Conservation (phyloP, 176 grass and related monocot species). For the Dendrocalamus sinicus region DNA sequence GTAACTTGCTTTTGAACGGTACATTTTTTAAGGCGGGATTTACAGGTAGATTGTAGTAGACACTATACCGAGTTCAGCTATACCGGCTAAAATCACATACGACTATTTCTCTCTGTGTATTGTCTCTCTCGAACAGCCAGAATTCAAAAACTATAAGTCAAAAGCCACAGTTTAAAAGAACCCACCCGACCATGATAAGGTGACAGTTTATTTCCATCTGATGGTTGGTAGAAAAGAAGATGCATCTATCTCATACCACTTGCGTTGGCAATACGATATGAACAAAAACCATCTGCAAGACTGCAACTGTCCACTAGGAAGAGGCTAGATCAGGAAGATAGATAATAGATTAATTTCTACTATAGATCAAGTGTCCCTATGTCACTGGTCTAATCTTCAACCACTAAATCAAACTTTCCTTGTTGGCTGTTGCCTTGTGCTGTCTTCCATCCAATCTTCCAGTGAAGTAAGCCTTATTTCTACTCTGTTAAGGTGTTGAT, state of each 20-base stretch:
- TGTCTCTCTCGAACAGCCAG: no score
- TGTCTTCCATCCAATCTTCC: background rate
- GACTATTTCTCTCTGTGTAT: no score
- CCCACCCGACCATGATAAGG: background rate
- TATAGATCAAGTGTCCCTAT: background rate
- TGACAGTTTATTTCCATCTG: background rate
- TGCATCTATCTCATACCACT: conserved; percentile 3
- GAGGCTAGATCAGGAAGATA: conserved; percentile 12
- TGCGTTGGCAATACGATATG: background rate
- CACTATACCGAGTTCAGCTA: no score
- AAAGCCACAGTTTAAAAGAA: no score
- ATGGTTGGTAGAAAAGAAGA: conserved; percentile 5
- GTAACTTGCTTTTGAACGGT: no score
- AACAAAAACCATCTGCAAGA: conserved; percentile 10
- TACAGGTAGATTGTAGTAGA: no score
- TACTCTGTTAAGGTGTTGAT: conserved; percentile 10
- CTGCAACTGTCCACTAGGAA: background rate
- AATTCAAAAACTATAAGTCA: no score
- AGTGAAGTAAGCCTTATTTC: background rate
- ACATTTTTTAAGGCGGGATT: accelerated
- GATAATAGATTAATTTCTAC: conserved; percentile 7
- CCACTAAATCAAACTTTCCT: background rate
- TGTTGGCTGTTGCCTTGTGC: background rate
- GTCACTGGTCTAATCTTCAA: background rate
- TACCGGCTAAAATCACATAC: no score